Conservation (phyloP, 352 stramenopile species). For the Phytophthora podocarpi region DNA sequence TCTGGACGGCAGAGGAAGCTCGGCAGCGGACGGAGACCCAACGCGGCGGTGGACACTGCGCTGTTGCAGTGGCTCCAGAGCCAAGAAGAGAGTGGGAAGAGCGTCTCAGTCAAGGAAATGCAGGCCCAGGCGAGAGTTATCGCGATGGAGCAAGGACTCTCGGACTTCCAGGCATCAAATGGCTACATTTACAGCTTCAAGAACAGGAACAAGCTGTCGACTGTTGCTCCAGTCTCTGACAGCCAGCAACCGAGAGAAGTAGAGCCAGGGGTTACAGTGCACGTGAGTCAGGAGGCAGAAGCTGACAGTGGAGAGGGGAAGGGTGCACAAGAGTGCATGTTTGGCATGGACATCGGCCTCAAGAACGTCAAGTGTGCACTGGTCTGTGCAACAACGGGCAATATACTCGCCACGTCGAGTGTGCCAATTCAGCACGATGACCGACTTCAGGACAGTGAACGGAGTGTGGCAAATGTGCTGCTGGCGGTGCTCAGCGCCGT, state of each 20-base stretch:
- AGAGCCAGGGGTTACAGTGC: conserved; percentile 2
- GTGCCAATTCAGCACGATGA: conserved; percentile 29
- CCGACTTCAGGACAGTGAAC: conserved; percentile 21
- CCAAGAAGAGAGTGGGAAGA: conserved; percentile 10
- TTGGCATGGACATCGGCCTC: conserved; percentile 70
- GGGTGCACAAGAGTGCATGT: conserved; percentile 32
- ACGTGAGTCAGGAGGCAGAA: conserved; percentile 23
- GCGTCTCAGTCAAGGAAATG: conserved; percentile 32
- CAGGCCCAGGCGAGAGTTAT: conserved; percentile 30
- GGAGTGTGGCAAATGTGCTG: conserved; percentile 46
- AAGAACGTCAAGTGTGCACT: conserved; percentile 71
- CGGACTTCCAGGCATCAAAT: conserved; percentile 34
- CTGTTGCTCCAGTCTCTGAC: background rate
- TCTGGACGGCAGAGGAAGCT: conserved; percentile 30
- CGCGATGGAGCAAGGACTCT: conserved; percentile 16
- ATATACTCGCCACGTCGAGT: conserved; percentile 40
- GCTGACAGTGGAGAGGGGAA: background rate
- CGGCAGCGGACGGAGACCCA: conserved; percentile 29
- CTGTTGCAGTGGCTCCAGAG: conserved; percentile 29
- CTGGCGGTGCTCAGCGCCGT: conserved; percentile 35
- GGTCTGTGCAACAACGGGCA: conserved; percentile 30
- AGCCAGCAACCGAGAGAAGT: background rate
- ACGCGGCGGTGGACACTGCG: conserved; percentile 24
- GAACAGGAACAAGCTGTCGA: conserved; percentile 22
- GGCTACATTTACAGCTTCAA: conserved; percentile 44